A percentile compares a stretch with the other conserved stretches of the same genome.
Evolutionary conservation across 768 basidiomycete genomes (phyloP).

Genomic region (Lentinula detonsa): DNA sequence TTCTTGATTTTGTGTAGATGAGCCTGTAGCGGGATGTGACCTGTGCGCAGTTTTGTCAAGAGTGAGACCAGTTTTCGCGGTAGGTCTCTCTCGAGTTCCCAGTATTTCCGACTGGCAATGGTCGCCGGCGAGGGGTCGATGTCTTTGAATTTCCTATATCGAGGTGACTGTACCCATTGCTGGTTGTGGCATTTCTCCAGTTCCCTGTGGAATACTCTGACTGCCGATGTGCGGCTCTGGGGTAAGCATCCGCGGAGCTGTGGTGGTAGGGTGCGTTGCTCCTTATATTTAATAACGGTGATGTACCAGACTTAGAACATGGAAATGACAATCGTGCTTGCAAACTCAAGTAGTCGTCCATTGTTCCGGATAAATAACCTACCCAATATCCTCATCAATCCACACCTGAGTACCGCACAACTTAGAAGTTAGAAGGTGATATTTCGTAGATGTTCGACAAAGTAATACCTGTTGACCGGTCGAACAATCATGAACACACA

Average conservation of each 20-base stretch:
- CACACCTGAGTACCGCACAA: too few relatives aligned
- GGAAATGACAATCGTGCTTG: too few relatives aligned
- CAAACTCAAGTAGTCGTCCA: too few relatives aligned
- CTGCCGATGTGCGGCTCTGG: background rate
- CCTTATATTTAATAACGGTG: too few relatives aligned
- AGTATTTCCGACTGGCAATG: background rate
- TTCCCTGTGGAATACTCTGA: background rate
- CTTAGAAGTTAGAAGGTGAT: too few relatives aligned
- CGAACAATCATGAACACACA: too few relatives aligned
- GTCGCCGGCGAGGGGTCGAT: background rate
- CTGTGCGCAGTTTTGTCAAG: constrained; percentile 23
- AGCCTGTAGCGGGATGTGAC: constrained; percentile 20
- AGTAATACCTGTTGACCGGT: too few relatives aligned
- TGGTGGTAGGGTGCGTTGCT: too few relatives aligned
- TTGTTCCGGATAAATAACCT: too few relatives aligned
- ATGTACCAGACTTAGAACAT: too few relatives aligned
- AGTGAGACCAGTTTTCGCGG: constrained; percentile 11
- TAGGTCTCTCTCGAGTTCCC: background rate
- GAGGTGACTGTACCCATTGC: constrained; percentile 5
- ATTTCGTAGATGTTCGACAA: too few relatives aligned
- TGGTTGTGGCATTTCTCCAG: background rate
- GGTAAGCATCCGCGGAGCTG: background rate
- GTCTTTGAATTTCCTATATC: background rate
- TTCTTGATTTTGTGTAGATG: constrained; percentile 19
- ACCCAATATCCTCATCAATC: too few relatives aligned